These are phyloP conservation scores for Plasmodium gonderi DNA, from an alignment of 169 alveolate species.

Conservation along the genomic window DNA sequence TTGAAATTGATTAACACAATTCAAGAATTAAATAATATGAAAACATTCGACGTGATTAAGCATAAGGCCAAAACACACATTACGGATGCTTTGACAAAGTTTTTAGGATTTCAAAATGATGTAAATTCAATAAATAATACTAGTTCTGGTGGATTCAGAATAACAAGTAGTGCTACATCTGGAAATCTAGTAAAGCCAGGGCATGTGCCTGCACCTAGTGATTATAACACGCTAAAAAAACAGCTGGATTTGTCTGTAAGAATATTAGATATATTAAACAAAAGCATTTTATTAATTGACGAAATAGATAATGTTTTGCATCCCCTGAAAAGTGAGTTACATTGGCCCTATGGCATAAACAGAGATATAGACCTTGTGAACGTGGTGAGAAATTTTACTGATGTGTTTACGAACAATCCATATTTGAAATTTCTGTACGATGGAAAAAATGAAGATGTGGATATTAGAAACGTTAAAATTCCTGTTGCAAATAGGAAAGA, in stretches of 20 bases:
- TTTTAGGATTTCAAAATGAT: conserved; percentile 82
- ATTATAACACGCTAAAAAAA: conserved; percentile 74
- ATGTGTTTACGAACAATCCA: conserved; percentile 72
- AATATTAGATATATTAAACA: conserved; percentile 82
- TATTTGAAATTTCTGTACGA: conserved; percentile 72
- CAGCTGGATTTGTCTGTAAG: conserved; percentile 82
- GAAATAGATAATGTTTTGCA: conserved; percentile 92
- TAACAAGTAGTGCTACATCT: neutral
- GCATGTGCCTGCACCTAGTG: neutral
- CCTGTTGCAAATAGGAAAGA: neutral
- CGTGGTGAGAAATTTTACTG: conserved; percentile 67
- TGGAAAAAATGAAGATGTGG: conserved; percentile 59
- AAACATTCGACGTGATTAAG: conserved; percentile 72
- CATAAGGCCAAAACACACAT: conserved; percentile 78
- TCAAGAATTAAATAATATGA: conserved; percentile 84
- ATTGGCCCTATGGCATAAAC: conserved; percentile 94
- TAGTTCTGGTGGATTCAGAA: neutral
- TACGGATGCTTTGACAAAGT: conserved; percentile 79
- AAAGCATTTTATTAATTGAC: conserved; percentile 89
- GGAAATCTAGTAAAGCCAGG: neutral
- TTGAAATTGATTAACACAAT: conserved; percentile 87
- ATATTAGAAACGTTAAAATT: conserved; percentile 56
- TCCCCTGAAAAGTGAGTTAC: conserved; percentile 93
- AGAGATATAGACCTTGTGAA: conserved; percentile 73
- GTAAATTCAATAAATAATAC: neutral